A percentile compares a stretch with the other conserved stretches of the same genome.
Evolutionary conservation across 768 basidiomycete genomes (phyloP).

Genomic region (Boletus speciosus): DNA sequence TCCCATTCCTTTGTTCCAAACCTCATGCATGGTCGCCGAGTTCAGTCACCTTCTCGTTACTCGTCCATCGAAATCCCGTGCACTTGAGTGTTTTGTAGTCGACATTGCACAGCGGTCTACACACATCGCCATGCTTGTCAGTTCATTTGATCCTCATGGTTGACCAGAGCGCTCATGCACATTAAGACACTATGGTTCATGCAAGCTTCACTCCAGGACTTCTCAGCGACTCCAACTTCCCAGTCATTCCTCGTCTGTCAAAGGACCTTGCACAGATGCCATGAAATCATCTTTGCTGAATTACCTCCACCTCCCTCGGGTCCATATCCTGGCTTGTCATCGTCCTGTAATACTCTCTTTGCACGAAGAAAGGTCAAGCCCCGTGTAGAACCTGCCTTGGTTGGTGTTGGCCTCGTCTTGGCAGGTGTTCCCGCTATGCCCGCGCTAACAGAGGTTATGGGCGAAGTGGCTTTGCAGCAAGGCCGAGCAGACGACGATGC

Average conservation of each 20-base stretch:
- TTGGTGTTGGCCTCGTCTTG: slow-evolving; percentile 80
- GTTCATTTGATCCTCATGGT: slow-evolving; percentile 36
- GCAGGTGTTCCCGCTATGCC: slow-evolving; percentile 81
- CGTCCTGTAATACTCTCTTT: slow-evolving; percentile 48
- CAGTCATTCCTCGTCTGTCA: slow-evolving; percentile 89
- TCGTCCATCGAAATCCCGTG: slow-evolving; percentile 84
- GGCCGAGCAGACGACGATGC: slow-evolving; percentile 71
- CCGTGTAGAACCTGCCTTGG: slow-evolving; percentile 68
- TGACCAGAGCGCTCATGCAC: slow-evolving; percentile 9
- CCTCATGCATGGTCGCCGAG: slow-evolving; percentile 8
- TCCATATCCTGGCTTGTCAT: slow-evolving; percentile 62
- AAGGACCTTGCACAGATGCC: slow-evolving; percentile 84
- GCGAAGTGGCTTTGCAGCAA: slow-evolving; percentile 85
- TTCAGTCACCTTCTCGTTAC: slow-evolving; percentile 91
- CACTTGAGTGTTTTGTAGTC: slow-evolving; percentile 91
- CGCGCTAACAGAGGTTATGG: slow-evolving; percentile 64
- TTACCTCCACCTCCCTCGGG: slow-evolving; percentile 60
- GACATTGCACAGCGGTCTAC: slow-evolving; percentile 87
- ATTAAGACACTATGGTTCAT: slow-evolving; percentile 94
- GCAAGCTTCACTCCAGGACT: slow-evolving; percentile 90
- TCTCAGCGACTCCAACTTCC: slow-evolving; percentile 51
- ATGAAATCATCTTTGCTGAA: slow-evolving; percentile 95
- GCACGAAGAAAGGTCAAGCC: slow-evolving; percentile 65
- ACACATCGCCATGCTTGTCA: slow-evolving; percentile 91
- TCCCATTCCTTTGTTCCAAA: neutral